These are phyloP conservation scores for Laguncularia racemosa DNA, from an alignment of 345 rosid species.

Conservation along the genomic window DNA sequence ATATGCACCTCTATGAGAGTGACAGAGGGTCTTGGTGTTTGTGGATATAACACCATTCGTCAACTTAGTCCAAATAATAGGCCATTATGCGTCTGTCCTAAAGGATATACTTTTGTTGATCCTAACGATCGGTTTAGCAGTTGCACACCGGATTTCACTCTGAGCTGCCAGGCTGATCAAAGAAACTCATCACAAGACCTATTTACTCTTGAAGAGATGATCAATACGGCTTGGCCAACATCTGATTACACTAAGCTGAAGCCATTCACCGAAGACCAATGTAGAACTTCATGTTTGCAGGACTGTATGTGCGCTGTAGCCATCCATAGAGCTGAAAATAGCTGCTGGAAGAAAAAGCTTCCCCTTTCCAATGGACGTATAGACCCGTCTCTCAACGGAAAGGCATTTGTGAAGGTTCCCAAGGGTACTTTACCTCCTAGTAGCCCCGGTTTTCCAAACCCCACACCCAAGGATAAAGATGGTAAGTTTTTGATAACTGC, in stretches of 20 bases:
- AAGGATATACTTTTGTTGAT: constrained; percentile 16
- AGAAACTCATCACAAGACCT: constrained; percentile 7
- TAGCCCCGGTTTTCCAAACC: not conserved
- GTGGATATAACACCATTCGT: constrained; percentile 33
- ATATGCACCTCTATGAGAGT: constrained; percentile 6
- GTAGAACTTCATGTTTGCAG: constrained; percentile 21
- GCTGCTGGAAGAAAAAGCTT: constrained; percentile 27
- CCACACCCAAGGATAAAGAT: not conserved
- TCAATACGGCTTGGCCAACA: constrained; percentile 17
- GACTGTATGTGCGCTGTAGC: constrained; percentile 37
- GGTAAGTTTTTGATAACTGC: not conserved
- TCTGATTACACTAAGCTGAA: constrained; percentile 16
- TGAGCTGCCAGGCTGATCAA: constrained; percentile 15
- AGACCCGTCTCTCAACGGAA: not conserved
- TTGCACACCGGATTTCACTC: constrained; percentile 22
- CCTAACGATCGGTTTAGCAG: constrained; percentile 20
- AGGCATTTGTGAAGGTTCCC: constrained; percentile 17
- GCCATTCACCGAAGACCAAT: constrained; percentile 16
- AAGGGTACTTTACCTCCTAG: not conserved
- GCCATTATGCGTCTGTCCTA: constrained; percentile 26
- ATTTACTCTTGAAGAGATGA: constrained; percentile 11
- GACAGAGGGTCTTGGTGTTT: constrained; percentile 19
- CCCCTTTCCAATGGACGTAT: constrained; percentile 29
- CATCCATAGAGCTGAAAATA: not conserved
- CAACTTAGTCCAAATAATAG: constrained; percentile 10